Evolutionary conservation across 2,329 filamentous ascomycete genomes (phyloP).

Genomic region (Mycogone perniciosa): DNA sequence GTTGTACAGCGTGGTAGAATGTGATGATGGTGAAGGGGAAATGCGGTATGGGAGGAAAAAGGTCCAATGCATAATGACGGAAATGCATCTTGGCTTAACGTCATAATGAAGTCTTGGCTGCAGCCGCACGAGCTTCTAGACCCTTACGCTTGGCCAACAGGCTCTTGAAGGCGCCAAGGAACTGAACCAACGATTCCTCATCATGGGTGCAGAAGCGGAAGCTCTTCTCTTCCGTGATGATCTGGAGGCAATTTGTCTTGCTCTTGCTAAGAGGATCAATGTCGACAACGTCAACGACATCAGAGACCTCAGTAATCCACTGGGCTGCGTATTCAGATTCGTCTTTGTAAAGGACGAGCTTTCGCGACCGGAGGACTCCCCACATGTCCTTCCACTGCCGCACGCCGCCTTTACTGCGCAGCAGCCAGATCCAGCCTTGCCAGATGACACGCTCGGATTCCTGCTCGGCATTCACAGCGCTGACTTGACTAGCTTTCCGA

Average conservation of each 20-base stretch:
- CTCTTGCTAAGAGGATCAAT: slow-evolving; percentile 81
- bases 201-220: slow-evolving; percentile 70
- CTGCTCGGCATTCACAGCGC: slow-evolving; percentile 43
- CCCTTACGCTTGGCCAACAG: slow-evolving; percentile 65
- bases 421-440: slow-evolving; percentile 82
- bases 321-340: slow-evolving; percentile 83
- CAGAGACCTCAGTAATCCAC: slow-evolving; percentile 71
- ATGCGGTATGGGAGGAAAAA: background rate
- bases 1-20: background rate
- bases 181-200: slow-evolving; percentile 77
- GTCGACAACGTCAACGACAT: slow-evolving; percentile 84
- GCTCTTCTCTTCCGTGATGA: slow-evolving; percentile 88
- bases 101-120: slow-evolving; percentile 15
- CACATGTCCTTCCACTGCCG: slow-evolving; percentile 93
- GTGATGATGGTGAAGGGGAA: background rate
- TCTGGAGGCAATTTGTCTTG: slow-evolving; percentile 81
- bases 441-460: slow-evolving; percentile 87
- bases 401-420: slow-evolving; percentile 76
- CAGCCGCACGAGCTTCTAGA: slow-evolving; percentile 44
- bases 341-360: slow-evolving; percentile 87
- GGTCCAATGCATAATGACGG: no score
- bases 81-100: background rate
- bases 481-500: slow-evolving; percentile 57
- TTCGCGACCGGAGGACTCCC: slow-evolving; percentile 81
- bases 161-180: slow-evolving; percentile 88